These are phyloP conservation scores for Shiraia sp. DNA, from an alignment of 2,329 filamentous ascomycete species.

Conservation along the genomic window DNA sequence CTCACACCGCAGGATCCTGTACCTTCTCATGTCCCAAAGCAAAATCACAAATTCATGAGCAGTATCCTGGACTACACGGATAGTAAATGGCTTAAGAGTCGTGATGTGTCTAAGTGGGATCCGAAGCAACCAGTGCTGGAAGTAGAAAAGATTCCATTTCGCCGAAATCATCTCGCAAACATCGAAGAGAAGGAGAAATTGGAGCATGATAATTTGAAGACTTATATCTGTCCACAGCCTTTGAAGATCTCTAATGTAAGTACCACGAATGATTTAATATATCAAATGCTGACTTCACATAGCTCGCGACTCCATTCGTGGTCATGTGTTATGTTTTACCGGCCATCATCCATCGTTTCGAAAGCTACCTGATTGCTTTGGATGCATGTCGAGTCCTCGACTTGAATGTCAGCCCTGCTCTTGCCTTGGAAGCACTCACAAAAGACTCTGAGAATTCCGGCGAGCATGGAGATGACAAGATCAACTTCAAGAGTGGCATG, in stretches of 20 bases:
- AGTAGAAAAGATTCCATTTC: slow-evolving; percentile 72
- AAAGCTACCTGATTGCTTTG: slow-evolving; percentile 76
- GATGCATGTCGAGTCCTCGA: slow-evolving; percentile 72
- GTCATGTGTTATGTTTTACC: slow-evolving; percentile 77
- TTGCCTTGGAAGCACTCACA: slow-evolving; percentile 87
- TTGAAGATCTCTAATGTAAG: slow-evolving; percentile 75
- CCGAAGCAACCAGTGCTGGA: slow-evolving; percentile 79
- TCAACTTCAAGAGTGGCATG: slow-evolving; percentile 83
- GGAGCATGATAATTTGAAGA: slow-evolving; percentile 53
- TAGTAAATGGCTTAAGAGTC: slow-evolving; percentile 70
- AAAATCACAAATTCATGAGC: slow-evolving; percentile 34
- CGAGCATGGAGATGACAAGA: slow-evolving; percentile 67
- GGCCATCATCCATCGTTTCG: slow-evolving; percentile 80
- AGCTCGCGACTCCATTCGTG: slow-evolving; percentile 73
- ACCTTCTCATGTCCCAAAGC: slow-evolving; percentile 57
- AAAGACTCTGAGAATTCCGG: slow-evolving; percentile 88
- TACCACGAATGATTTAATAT: slow-evolving; percentile 14
- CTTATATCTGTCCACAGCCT: slow-evolving; percentile 76
- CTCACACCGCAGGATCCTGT: slow-evolving; percentile 68
- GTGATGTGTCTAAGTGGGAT: slow-evolving; percentile 55
- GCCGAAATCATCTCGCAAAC: slow-evolving; percentile 78
- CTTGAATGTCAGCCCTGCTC: slow-evolving; percentile 65
- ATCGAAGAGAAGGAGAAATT: slow-evolving; percentile 59
- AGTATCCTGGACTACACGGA: slow-evolving; percentile 84
- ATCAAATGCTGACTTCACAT: slow-evolving; percentile 17